Evolutionary conservation across 345 rosid genomes (phyloP).

Genomic region (Nephelium lappaceum): DNA sequence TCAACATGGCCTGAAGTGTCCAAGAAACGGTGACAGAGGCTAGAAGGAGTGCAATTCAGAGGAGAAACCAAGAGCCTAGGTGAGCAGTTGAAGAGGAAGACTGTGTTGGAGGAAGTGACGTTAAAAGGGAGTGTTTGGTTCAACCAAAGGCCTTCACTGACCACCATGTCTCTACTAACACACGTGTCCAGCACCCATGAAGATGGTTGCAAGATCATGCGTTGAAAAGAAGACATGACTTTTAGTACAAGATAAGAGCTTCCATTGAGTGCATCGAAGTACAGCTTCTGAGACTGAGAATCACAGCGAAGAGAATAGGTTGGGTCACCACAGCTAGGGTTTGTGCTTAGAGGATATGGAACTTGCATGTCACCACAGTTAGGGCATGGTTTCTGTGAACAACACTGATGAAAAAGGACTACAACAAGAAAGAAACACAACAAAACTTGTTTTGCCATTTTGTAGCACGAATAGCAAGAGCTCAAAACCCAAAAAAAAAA

Average conservation of each 20-base stretch:
- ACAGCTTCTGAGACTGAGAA: slow-evolving; percentile 39
- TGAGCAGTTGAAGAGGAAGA: slow-evolving; percentile 64
- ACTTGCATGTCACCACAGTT: slow-evolving; percentile 49
- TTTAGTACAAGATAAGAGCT: slow-evolving; percentile 55
- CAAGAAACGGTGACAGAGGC: slow-evolving; percentile 62
- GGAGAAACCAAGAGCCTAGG: slow-evolving; percentile 62
- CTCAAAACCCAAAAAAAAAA: not conserved
- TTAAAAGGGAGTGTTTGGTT: slow-evolving; percentile 66
- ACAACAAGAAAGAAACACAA: slow-evolving; percentile 16
- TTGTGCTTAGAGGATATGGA: slow-evolving; percentile 67
- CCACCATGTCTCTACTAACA: slow-evolving; percentile 47
- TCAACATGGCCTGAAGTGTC: slow-evolving; percentile 48
- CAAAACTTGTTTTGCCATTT: slow-evolving; percentile 21
- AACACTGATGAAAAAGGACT: slow-evolving; percentile 20
- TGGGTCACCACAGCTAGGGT: slow-evolving; percentile 53
- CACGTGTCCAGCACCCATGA: slow-evolving; percentile 45
- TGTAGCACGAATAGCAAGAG: slow-evolving; percentile 19
- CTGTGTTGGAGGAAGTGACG: slow-evolving; percentile 57
- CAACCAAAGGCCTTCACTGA: slow-evolving; percentile 51
- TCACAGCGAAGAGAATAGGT: slow-evolving; percentile 53
- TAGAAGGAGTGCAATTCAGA: slow-evolving; percentile 58
- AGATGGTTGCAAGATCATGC: slow-evolving; percentile 55
- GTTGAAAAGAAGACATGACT: slow-evolving; percentile 38
- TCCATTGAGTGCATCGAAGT: slow-evolving; percentile 49
- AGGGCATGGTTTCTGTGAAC: slow-evolving; percentile 45